These are phyloP conservation scores for Thymus quinquecostatus DNA, from an alignment of 257 asterid genomes.

Conservation along the genomic window DNA sequence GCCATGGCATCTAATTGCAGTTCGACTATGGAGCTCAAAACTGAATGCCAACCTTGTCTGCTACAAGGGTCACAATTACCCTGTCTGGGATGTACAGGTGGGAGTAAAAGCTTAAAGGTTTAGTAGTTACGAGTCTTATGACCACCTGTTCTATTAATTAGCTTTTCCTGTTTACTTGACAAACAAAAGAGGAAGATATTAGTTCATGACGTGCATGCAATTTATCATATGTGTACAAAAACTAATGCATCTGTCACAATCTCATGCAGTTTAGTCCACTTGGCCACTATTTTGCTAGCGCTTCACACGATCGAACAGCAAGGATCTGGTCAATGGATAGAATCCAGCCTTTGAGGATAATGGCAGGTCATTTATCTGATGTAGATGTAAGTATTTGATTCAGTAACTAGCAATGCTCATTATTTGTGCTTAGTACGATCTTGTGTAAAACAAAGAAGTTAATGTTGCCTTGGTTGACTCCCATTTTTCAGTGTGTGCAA, in stretches of 20 bases:
- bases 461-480: conserved; percentile 4
- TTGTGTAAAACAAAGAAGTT: conserved; percentile 1
- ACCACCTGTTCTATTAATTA: not conserved
- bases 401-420: not conserved
- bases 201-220: not conserved
- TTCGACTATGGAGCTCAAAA: conserved; percentile 91
- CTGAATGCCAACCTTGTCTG: conserved; percentile 95
- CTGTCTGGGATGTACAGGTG: conserved; percentile 99
- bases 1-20: conserved; percentile 49
- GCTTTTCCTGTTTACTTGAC: not conserved
- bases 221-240: not conserved
- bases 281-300: conserved; percentile 98
- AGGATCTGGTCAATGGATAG: conserved; percentile 97
- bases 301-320: conserved; percentile 98
- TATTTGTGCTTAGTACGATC: not conserved
- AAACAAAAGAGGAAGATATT: conserved; percentile 5
- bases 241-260: conserved; percentile 21
- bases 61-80: conserved; percentile 98
- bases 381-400: conserved; percentile 77
- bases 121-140: conserved; percentile 17
- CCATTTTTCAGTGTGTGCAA: conserved; percentile 70
- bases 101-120: conserved; percentile 20
- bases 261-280: conserved; percentile 89
- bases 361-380: conserved; percentile 99
- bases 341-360: conserved; percentile 85